These are phyloP conservation scores for Nicotiana obtusifolia DNA, from an alignment of 257 asterid species.

Conservation along the genomic window DNA sequence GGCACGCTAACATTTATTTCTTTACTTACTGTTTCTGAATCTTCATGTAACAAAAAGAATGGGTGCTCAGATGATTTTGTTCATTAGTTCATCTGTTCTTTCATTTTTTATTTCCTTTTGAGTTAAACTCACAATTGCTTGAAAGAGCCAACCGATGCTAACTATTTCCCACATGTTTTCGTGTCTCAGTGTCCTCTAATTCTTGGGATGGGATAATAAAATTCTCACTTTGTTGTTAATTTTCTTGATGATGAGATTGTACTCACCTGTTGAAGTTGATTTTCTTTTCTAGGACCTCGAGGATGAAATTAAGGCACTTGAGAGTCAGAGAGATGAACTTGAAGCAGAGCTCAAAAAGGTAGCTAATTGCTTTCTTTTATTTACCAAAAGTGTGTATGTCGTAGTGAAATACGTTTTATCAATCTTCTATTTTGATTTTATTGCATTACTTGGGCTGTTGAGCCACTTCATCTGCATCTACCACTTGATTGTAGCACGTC, in stretches of 20 bases:
- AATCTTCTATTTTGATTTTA: neutral
- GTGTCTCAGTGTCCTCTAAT: neutral
- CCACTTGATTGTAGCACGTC: neutral
- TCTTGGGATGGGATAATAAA: neutral
- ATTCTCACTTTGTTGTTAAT: neutral
- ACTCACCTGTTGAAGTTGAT: slow-evolving; percentile 19
- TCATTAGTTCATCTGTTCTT: neutral
- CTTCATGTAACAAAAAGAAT: neutral
- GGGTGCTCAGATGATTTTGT: neutral
- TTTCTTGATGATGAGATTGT: slow-evolving; percentile 1
- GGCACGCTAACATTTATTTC: neutral
- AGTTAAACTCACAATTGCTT: neutral
- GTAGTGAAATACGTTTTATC: slow-evolving; percentile 2
- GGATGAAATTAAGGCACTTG: slow-evolving; percentile 59
- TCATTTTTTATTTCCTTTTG: neutral
- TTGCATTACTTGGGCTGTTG: neutral
- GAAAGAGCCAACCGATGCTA: neutral
- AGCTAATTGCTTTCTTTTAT: slow-evolving; percentile 13
- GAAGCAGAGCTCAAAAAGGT: slow-evolving; percentile 77
- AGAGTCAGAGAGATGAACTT: slow-evolving; percentile 53
- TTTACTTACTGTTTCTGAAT: neutral
- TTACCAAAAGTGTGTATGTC: slow-evolving; percentile 4
- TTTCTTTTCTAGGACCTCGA: slow-evolving; percentile 53
- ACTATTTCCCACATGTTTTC: neutral
- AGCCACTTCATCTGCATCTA: slow-evolving; percentile 1